Base-by-base conservation (phyloP, 2,329 filamentous ascomycete species). In the Fusarium austroafricanum region DNA sequence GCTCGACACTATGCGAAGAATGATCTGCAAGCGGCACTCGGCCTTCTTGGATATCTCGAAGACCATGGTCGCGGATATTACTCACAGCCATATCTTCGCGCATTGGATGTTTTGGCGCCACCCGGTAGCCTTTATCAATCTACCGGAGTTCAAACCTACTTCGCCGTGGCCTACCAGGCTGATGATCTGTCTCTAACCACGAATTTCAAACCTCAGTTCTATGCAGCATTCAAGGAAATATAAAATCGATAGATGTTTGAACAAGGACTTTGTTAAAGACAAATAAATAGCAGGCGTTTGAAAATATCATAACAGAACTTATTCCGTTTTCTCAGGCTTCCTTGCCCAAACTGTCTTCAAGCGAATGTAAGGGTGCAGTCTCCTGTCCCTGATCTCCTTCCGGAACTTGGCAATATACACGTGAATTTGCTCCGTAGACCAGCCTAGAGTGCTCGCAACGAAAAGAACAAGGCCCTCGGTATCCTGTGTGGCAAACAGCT, bases 381-480 rank as follows among this genome's bases (percentile, higher is more conserved):
- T 66, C 18, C 65, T 40, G 17, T 68, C 59, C 3, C 45, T 49
- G 2, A 68, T 65, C 28, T 68, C 65, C 5, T 38, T 47, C 21
- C 65, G 60, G 26, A 68, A 68, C 6, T 68, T 29, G 4, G 60
- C 55, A 6, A 68, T 68, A 3, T 68, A 68, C 3, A 68, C 65
- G 3, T 65, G 50, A 1, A 68, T 56, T 28, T 68, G 28, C 11
- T 70, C 64, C 1, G 28, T 38, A 0, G 52, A 37, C 67, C 67
- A 71, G 5, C 67, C 67, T 5, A 70, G 37, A 1, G 65, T 68
- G 3, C 56, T 71, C 12, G 68, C 60, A 11, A 70, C 64, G 21
- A 70, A 68, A 2, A 61, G 39, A 4, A 70, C 52, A 9, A 70
- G 35, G 1, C 67, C 67, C 10, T 70, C 67, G 2, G 68, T 70